A percentile compares a stretch with the other conserved stretches of the same genome.
Conservation (phyloP, 495 filamentous ascomycete species). For the Penicillium simplicissimum region DNA sequence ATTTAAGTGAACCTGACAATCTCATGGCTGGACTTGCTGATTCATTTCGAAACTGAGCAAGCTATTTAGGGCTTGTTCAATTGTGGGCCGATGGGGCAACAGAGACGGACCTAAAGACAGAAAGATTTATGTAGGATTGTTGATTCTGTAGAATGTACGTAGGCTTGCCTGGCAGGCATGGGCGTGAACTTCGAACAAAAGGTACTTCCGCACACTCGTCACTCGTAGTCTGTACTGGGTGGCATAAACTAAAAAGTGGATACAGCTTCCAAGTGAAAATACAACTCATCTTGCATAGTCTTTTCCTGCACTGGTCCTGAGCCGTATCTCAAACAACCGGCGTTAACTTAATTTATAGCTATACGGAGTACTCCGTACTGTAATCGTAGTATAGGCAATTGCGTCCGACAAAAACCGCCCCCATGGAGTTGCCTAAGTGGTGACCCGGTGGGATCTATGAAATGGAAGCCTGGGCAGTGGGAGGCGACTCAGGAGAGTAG, state of each 20-base stretch:
- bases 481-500: not conserved
- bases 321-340: constrained; percentile 16
- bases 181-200: too few species aligned
- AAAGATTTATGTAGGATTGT: not conserved
- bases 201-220: too few species aligned
- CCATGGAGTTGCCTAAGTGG: not conserved
- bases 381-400: constrained; percentile 6
- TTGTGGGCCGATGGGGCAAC: not conserved
- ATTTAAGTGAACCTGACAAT: constrained; percentile 2
- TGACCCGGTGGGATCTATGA: not conserved
- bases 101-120: not conserved
- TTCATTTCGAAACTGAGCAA: not conserved
- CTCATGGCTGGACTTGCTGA: not conserved
- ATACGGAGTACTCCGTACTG: too few species aligned
- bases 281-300: not conserved
- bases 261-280: not conserved
- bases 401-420: constrained; percentile 12
- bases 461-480: not conserved
- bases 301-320: not conserved
- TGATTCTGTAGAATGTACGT: too few species aligned
- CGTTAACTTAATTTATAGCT: constrained; percentile 26
- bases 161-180: too few species aligned
- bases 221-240: too few species aligned
- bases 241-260: not conserved
- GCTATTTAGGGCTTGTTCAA: not conserved